phyloP scores from a whole-genome alignment of 371 early-diverging fungal genomes.

The Lichtheimia corymbifera region DNA sequence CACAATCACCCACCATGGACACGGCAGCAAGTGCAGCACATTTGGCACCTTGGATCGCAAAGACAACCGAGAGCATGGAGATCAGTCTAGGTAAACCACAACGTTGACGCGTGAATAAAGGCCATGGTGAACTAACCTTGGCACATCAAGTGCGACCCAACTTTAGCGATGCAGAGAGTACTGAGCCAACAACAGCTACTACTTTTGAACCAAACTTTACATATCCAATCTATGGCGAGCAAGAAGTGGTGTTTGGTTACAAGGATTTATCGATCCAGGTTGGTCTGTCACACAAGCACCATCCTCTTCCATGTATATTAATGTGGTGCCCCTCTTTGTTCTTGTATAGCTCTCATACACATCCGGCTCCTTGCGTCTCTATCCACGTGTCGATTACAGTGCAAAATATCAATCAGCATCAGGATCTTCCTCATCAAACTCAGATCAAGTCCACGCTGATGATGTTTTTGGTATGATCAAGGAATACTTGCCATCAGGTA shows the following conservation, averaged over 20 bases:
- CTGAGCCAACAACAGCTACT: slow-evolving; percentile 13
- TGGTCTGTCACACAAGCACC: not conserved
- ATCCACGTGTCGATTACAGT: slow-evolving; percentile 63
- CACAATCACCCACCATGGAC: slow-evolving; percentile 13
- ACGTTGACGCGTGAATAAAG: not conserved
- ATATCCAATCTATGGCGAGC: slow-evolving; percentile 89
- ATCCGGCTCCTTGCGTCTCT: slow-evolving; percentile 76
- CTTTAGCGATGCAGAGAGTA: slow-evolving; percentile 1
- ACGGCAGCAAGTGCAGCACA: slow-evolving; percentile 10
- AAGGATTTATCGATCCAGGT: slow-evolving; percentile 73
- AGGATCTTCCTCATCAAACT: slow-evolving; percentile 11
- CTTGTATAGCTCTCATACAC: slow-evolving; percentile 67
- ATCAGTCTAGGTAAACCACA: slow-evolving; percentile 15
- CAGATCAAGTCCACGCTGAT: slow-evolving; percentile 29
- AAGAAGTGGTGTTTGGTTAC: slow-evolving; percentile 87
- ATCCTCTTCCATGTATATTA: not conserved
- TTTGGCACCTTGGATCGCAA: slow-evolving; percentile 34
- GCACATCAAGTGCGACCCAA: slow-evolving; percentile 14
- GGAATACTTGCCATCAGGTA: slow-evolving; percentile 51
- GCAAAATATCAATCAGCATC: slow-evolving; percentile 32
- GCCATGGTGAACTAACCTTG: not conserved
- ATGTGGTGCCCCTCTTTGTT: not conserved
- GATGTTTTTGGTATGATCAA: slow-evolving; percentile 45
- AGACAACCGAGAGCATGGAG: slow-evolving; percentile 26
- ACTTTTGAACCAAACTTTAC: slow-evolving; percentile 78